A percentile compares a stretch with the other conserved stretches of the same genome.
These are phyloP conservation scores for Mycena olivaceomarginata DNA, from an alignment of 768 basidiomycete species.

Conservation along the genomic window DNA sequence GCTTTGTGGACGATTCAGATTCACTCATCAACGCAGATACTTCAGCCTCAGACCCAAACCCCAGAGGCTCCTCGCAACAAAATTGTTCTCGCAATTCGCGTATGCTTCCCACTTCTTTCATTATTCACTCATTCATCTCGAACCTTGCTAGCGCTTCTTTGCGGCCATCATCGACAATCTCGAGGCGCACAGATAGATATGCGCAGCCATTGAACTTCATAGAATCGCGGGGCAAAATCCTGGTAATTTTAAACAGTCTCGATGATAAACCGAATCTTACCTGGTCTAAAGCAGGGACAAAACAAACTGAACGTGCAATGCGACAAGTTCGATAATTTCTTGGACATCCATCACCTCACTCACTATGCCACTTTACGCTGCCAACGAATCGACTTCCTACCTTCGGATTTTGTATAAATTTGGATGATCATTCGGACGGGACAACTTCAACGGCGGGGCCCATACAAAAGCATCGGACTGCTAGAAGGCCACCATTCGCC, in stretches of 20 bases:
- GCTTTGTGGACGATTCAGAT: neutral
- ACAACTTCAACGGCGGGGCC: too few species aligned
- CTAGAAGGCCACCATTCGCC: too few species aligned
- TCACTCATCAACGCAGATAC: neutral
- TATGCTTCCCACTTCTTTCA: neutral
- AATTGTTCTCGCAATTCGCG: neutral
- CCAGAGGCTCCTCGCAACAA: neutral
- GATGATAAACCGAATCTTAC: neutral
- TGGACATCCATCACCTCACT: too few species aligned
- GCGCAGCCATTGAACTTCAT: neutral
- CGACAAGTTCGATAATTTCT: neutral
- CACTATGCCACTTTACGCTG: too few species aligned
- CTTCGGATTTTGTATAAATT: too few species aligned
- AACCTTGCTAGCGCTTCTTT: neutral
- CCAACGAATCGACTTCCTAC: too few species aligned
- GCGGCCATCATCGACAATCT: neutral
- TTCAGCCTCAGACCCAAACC: neutral
- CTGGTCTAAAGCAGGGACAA: neutral
- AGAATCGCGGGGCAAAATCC: neutral
- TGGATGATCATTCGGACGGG: too few species aligned
- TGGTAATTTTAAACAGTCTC: neutral
- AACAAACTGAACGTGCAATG: neutral
- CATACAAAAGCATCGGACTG: too few species aligned
- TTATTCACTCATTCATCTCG: neutral
- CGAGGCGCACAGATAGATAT: neutral